These are phyloP conservation scores for Ricinus communis DNA, from an alignment of 345 rosid species.

Conservation along the genomic window DNA sequence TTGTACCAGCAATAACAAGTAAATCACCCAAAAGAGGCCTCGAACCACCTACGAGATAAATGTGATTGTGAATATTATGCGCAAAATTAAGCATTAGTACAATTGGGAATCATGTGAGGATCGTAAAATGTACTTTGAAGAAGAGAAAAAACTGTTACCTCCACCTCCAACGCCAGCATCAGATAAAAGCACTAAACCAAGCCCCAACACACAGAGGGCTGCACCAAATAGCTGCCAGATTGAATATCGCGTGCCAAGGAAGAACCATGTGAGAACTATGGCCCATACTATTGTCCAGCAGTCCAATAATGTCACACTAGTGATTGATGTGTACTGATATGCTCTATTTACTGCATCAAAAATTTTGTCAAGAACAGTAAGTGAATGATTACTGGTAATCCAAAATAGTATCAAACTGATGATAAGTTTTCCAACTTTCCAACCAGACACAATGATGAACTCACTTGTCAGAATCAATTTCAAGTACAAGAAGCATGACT, in stretches of 20 bases:
- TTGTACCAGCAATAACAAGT: conserved; percentile 45
- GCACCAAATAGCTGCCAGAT: conserved; percentile 54
- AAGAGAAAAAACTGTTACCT: conserved; percentile 33
- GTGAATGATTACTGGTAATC: too few relatives aligned
- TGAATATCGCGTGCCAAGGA: conserved; percentile 53
- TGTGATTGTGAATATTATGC: background rate
- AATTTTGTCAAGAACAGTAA: background rate
- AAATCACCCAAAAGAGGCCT: conserved; percentile 48
- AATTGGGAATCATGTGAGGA: background rate
- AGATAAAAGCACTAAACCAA: conserved; percentile 57
- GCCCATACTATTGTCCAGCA: conserved; percentile 59
- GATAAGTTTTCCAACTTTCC: too few relatives aligned
- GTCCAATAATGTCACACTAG: conserved; percentile 62
- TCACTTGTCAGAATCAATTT: too few relatives aligned
- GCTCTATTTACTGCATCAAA: conserved; percentile 58
- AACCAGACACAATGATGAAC: too few relatives aligned
- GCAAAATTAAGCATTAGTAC: too few relatives aligned
- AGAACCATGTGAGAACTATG: conserved; percentile 49
- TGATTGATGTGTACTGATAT: conserved; percentile 58
- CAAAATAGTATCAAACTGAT: too few relatives aligned
- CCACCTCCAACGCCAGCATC: conserved; percentile 58
- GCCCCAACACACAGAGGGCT: conserved; percentile 51
- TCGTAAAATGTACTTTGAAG: background rate
- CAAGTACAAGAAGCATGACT: conserved; percentile 16
- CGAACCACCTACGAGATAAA: conserved; percentile 41